phyloP scores from a whole-genome alignment of 371 early-diverging fungal genomes.

The Entomophthora muscae region DNA sequence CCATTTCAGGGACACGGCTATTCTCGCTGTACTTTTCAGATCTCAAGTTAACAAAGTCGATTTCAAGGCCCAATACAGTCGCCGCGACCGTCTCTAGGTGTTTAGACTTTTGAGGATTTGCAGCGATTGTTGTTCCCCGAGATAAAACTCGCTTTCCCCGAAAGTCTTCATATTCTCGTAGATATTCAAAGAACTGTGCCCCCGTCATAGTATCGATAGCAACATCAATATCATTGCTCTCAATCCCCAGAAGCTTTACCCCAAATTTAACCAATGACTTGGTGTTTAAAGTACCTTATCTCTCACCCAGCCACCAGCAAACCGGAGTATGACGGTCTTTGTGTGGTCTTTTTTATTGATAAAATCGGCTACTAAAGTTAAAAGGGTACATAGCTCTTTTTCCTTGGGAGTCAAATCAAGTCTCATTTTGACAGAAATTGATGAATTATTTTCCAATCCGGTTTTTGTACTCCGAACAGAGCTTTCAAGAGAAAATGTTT shows the following conservation, averaged over 20 bases:
- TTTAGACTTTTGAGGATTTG: conserved; percentile 95
- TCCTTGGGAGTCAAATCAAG: conserved; percentile 32
- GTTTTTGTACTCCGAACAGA: no score
- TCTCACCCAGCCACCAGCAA: conserved; percentile 98
- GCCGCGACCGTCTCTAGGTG: conserved; percentile 97
- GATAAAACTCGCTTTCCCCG: neutral
- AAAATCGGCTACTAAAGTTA: conserved; percentile 32
- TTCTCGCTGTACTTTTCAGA: conserved; percentile 79
- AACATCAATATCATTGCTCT: conserved; percentile 90
- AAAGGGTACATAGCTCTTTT: conserved; percentile 33
- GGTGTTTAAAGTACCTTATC: conserved; percentile 58
- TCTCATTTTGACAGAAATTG: no score
- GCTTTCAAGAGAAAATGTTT: no score
- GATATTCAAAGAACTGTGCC: conserved; percentile 69
- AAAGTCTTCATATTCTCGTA: conserved; percentile 29
- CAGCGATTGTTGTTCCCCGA: conserved; percentile 62
- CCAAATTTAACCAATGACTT: conserved; percentile 2
- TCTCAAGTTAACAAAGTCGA: conserved; percentile 96
- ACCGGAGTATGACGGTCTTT: conserved; percentile 47
- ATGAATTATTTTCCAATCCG: no score
- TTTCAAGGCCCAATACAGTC: conserved; percentile 48
- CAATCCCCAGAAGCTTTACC: conserved; percentile 81
- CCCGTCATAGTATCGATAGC: conserved; percentile 94
- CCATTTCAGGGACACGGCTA: conserved; percentile 59
- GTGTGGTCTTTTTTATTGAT: conserved; percentile 26